Evolutionary conservation across 169 alveolate species (phyloP).

Genomic region (Plasmodium cynomolgi): DNA sequence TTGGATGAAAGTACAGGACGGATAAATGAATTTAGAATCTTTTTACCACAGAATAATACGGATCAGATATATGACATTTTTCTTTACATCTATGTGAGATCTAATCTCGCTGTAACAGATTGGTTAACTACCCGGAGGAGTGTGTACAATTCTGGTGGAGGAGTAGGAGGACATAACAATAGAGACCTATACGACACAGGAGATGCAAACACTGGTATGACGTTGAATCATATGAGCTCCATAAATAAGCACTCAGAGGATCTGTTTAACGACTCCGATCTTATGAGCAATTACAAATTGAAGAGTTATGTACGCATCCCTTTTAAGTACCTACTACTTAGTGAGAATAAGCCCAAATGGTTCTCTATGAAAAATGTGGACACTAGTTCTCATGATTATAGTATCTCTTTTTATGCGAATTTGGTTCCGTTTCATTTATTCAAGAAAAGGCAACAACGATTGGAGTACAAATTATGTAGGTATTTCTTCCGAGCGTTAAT

Average conservation of each 20-base stretch:
- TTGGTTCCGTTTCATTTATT: slow-evolving; percentile 71
- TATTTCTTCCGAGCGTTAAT: slow-evolving; percentile 88
- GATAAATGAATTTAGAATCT: slow-evolving; percentile 81
- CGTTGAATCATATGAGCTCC: slow-evolving; percentile 36
- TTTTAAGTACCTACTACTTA: slow-evolving; percentile 75
- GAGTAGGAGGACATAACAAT: not conserved
- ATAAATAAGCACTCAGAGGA: slow-evolving; percentile 30
- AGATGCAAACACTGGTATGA: slow-evolving; percentile 6
- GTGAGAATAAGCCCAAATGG: slow-evolving; percentile 91
- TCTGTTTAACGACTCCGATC: slow-evolving; percentile 8
- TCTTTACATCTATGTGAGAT: slow-evolving; percentile 76
- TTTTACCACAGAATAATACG: slow-evolving; percentile 81
- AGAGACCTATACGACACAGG: not conserved
- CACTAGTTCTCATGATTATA: slow-evolving; percentile 75
- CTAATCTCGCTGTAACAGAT: slow-evolving; percentile 76
- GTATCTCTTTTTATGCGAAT: slow-evolving; percentile 76
- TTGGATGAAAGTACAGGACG: slow-evolving; percentile 87
- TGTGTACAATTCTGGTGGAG: not conserved
- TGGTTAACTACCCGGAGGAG: slow-evolving; percentile 62
- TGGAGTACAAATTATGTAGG: slow-evolving; percentile 85
- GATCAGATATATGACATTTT: slow-evolving; percentile 80
- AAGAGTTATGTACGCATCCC: slow-evolving; percentile 79
- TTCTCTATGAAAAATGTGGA: slow-evolving; percentile 77
- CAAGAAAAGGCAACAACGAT: slow-evolving; percentile 84
- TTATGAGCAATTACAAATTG: slow-evolving; percentile 38